Percentiles rank a stretch among this genome's conserved stretches.
These are phyloP conservation scores for Lachnellula subtilissima DNA, from an alignment of 2,329 filamentous ascomycete genomes.

Conservation along the genomic window DNA sequence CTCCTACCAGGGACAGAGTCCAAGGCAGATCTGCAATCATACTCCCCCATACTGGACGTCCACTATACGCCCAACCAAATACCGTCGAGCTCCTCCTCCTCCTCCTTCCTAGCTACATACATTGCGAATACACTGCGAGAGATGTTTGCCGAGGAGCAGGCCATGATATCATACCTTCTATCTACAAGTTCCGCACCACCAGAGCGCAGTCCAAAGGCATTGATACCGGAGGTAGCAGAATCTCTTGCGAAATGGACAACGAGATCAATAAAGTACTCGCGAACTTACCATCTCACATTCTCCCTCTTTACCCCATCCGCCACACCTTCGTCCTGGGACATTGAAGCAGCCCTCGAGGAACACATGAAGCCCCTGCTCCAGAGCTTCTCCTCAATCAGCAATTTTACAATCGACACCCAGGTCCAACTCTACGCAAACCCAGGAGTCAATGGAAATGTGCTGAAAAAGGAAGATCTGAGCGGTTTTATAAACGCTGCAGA, in stretches of 20 bases:
- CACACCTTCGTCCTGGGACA: constrained; percentile 82
- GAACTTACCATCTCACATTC: constrained; percentile 93
- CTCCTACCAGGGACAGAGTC: constrained; percentile 59
- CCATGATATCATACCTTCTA: constrained; percentile 72
- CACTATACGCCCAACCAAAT: constrained; percentile 68
- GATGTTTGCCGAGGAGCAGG: constrained; percentile 83
- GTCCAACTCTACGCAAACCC: constrained; percentile 86
- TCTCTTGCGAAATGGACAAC: constrained; percentile 67
- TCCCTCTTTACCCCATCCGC: constrained; percentile 83
- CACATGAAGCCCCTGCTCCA: constrained; percentile 80
- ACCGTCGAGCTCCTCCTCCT: constrained; percentile 61
- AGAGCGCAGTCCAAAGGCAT: constrained; percentile 41
- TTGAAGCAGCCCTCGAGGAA: constrained; percentile 72
- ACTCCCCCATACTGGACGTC: constrained; percentile 68
- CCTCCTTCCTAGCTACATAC: constrained; percentile 70
- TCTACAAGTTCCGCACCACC: constrained; percentile 52
- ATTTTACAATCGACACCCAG: constrained; percentile 94
- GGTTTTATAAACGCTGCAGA: constrained; percentile 97
- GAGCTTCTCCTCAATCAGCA: constrained; percentile 76
- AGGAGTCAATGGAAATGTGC: constrained; percentile 53
- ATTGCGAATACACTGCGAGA: constrained; percentile 73
- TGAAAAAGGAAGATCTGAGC: constrained; percentile 81
- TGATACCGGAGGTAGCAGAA: constrained; percentile 49
- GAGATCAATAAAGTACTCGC: constrained; percentile 82
- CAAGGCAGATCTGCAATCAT: constrained; percentile 61